These are phyloP conservation scores for Penicillium paradoxum DNA, from an alignment of 495 filamentous ascomycete genomes.

Conservation along the genomic window DNA sequence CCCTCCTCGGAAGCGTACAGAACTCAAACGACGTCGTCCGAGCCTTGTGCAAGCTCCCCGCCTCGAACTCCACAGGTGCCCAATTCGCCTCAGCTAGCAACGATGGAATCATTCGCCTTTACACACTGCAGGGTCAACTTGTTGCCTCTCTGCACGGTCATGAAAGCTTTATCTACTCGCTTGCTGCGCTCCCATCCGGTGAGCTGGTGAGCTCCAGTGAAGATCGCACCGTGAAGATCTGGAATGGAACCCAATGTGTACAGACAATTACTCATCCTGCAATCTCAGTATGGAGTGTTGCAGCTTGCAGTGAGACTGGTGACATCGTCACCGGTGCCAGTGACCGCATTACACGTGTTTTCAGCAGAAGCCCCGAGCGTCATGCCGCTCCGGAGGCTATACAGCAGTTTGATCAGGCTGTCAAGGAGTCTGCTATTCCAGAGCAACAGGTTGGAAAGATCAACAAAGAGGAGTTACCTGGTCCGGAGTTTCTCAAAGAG, in stretches of 20 bases:
- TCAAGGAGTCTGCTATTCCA: slow-evolving; percentile 78
- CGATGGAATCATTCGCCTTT: slow-evolving; percentile 78
- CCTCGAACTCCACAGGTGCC: slow-evolving; percentile 69
- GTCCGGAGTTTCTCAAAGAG: slow-evolving; percentile 73
- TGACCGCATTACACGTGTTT: slow-evolving; percentile 80
- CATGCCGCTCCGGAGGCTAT: slow-evolving; percentile 56
- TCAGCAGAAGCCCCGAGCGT: slow-evolving; percentile 68
- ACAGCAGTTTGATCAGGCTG: slow-evolving; percentile 70
- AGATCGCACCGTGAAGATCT: slow-evolving; percentile 86
- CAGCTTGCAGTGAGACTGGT: slow-evolving; percentile 71
- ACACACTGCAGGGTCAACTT: slow-evolving; percentile 68
- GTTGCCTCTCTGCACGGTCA: slow-evolving; percentile 77
- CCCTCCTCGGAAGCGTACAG: slow-evolving; percentile 59
- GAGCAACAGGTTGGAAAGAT: slow-evolving; percentile 74
- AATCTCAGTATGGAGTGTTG: slow-evolving; percentile 92
- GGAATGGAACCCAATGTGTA: slow-evolving; percentile 74
- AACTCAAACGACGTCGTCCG: slow-evolving; percentile 77
- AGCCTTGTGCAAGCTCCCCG: slow-evolving; percentile 77
- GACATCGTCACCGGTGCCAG: slow-evolving; percentile 93
- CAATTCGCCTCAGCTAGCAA: slow-evolving; percentile 88
- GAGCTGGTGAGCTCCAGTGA: slow-evolving; percentile 90
- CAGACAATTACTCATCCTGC: slow-evolving; percentile 98
- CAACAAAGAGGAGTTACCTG: slow-evolving; percentile 85
- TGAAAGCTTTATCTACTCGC: slow-evolving; percentile 91
- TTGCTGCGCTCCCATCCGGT: slow-evolving; percentile 70